Evolutionary conservation across 2,329 filamentous ascomycete genomes (phyloP), one percentile per base, ranked within the genome.

Genomic region (Monilinia vaccinii-corymbosi): DNA sequence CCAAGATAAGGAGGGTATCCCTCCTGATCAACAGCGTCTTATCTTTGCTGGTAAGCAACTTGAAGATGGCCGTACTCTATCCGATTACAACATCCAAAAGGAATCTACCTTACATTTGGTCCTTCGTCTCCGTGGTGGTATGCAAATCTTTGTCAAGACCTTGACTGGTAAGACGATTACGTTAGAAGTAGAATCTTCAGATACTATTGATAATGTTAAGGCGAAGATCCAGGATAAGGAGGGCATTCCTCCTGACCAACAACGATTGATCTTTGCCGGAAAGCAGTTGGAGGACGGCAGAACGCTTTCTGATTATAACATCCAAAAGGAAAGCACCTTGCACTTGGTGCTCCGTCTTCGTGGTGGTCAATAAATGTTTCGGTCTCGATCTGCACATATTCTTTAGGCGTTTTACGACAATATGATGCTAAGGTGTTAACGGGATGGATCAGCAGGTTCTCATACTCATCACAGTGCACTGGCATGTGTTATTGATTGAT

Each of bases 51-150:
- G 84, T 68, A 87, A 87, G 79, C 84, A 87, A 75, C 69, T 87
- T 52, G 86, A 90, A 73, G 87, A 91, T 70, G 88, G 88, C 60
- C 85, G 88, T 31, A 91, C 88, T 2, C 77, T 92, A n/a, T 86
- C 83, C n/a, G 88, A 91, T 72, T 92, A 92, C 81, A 92, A 92
- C 77, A 93, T 93, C 64, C 89, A 94, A 75, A 89, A 88, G 75
- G 86, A 88, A 72, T 86, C 83, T 6, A 88, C 86, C 1, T 79
- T 89, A 14, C 86, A 89, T 74, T 74, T 88, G 68, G 85, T 88
- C 53, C 82, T 88, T 58, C 84, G 85, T 74, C 81, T 88, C 31
- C 85, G 85, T 77, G 85, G 85, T 76, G 85, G 85, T 75, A 90
- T 89, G 86, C 81, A 87, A 64, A 87, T 87, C 64, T 87, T 88